Evolutionary conservation across 2,329 filamentous ascomycete species (phyloP), one percentile per base, ranked within the genome.

Genomic region (Apiospora saccharicola): DNA sequence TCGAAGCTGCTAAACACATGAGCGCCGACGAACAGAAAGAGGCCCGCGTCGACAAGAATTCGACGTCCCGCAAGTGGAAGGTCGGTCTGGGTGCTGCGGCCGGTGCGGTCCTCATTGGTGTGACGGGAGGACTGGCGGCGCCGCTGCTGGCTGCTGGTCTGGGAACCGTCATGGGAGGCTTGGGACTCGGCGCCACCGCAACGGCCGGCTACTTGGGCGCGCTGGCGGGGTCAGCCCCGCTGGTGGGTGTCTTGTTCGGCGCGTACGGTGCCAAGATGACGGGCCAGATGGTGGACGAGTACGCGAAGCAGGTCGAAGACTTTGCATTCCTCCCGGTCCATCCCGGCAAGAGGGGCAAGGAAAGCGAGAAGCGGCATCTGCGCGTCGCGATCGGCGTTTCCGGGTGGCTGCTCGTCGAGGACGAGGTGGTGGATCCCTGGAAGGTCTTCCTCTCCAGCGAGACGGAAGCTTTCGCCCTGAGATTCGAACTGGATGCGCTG

Each of bases 221-320:
- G 13, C 86, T 98, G 76, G 93, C 95, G 1, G 92, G 95, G 49
- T 96, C 93, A 72, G 90, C 92, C 4, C 89, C 96, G 8, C 85
- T 96, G 19, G 92, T 97, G 10, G 96, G 95, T 7, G 90, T 93
- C 26, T 83, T 98, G 14, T 98, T 98, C 78, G 96, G 96, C 1
- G 94, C 96, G 3, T 98, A 97, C 77, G 93, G 93, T 8, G 91
- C 92, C 0, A 90, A 91, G 49, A 96, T 97, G 87, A 94, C 93
- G 0, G 91, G 92, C 47, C 91, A 94, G 79, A 94, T 95, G 85
- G 93, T 98, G 88, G 94, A 98, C 75, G 88, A 92, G 44, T 98
- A 97, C 79, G 90, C 93, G 7, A 90, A 91, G 76, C 94, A 98
- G 76, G 92, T 98, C 16, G 90, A 95, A 77, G 96, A 98, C 79